phyloP scores from a whole-genome alignment of 495 filamentous ascomycete genomes.

The Podospora conica region DNA sequence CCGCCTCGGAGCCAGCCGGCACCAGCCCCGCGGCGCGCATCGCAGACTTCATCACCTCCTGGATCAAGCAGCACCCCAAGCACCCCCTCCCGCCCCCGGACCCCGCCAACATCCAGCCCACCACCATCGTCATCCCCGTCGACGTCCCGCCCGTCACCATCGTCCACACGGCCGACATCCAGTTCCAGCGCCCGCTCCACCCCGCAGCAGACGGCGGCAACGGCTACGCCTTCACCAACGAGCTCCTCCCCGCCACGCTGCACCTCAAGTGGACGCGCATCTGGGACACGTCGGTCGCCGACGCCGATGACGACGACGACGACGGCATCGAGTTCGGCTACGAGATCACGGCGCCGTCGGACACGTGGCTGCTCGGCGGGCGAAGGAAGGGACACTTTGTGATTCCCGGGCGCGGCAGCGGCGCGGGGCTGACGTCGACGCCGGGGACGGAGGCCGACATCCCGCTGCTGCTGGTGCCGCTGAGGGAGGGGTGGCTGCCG shows the following conservation, averaged over 20 bases:
- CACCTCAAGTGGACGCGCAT: slow-evolving; percentile 68
- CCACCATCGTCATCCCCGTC: slow-evolving; percentile 63
- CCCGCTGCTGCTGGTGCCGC: slow-evolving; percentile 67
- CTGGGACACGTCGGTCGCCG: slow-evolving; percentile 53
- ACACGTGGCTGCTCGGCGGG: slow-evolving; percentile 81
- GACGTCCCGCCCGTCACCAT: slow-evolving; percentile 82
- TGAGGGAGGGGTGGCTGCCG: slow-evolving; percentile 66
- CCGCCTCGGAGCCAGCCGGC: slow-evolving; percentile 13
- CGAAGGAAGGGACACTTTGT: slow-evolving; percentile 71
- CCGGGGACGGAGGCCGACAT: slow-evolving; percentile 43
- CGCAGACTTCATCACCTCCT: slow-evolving; percentile 30
- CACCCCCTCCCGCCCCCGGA: slow-evolving; percentile 24
- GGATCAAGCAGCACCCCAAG: slow-evolving; percentile 32
- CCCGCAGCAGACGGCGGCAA: slow-evolving; percentile 23
- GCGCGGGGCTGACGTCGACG: slow-evolving; percentile 41
- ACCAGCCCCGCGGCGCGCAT: slow-evolving; percentile 25
- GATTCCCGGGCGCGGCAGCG: slow-evolving; percentile 31
- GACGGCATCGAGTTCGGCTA: slow-evolving; percentile 73
- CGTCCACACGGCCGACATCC: slow-evolving; percentile 75
- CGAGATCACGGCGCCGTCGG: slow-evolving; percentile 68
- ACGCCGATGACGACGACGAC: not conserved
- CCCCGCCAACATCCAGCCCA: slow-evolving; percentile 16
- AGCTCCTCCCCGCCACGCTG: slow-evolving; percentile 65
- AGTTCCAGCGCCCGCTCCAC: slow-evolving; percentile 38
- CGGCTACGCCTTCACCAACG: slow-evolving; percentile 50